Evolutionary conservation across 2,329 filamentous ascomycete genomes (phyloP).

Genomic region (Penicillium hordei): DNA sequence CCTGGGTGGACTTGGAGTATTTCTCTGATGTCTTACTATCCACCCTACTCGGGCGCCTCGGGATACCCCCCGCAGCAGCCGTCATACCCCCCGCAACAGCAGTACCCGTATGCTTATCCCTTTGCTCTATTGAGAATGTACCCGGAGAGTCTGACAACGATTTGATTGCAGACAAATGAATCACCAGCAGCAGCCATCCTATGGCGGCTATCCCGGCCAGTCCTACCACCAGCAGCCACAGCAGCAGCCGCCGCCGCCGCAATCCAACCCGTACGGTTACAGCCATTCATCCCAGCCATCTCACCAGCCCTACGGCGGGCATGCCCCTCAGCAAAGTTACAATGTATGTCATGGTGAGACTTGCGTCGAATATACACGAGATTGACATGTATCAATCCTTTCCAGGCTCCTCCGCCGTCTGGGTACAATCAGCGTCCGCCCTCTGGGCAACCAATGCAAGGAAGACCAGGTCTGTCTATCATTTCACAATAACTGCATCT

Average conservation of each 20-base stretch:
- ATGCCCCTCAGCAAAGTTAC: slow-evolving; percentile 36
- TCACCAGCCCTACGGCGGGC: slow-evolving; percentile 34
- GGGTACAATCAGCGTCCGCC: slow-evolving; percentile 36
- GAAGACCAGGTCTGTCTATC: slow-evolving; percentile 39
- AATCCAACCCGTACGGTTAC: slow-evolving; percentile 44
- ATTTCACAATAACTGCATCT: background rate
- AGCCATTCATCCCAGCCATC: slow-evolving; percentile 44
- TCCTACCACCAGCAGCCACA: slow-evolving; percentile 45
- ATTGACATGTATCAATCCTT: slow-evolving; percentile 15
- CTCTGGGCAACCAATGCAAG: slow-evolving; percentile 40
- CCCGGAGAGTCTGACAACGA: slow-evolving; percentile 5
- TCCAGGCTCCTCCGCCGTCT: slow-evolving; percentile 29
- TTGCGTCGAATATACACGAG: background rate
- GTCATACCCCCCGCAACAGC: slow-evolving; percentile 42
- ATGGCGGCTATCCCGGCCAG: slow-evolving; percentile 42
- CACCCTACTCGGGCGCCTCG: slow-evolving; percentile 57
- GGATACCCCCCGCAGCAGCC: slow-evolving; percentile 55
- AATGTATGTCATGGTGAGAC: slow-evolving; percentile 31
- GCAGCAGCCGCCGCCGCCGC: slow-evolving; percentile 45
- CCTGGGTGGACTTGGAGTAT: background rate
- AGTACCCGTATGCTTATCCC: slow-evolving; percentile 40
- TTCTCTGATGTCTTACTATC: slow-evolving; percentile 62
- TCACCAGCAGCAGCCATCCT: slow-evolving; percentile 36
- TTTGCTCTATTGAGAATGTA: slow-evolving; percentile 4
- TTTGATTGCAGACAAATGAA: slow-evolving; percentile 32